Conservation (phyloP, 1,139 yeast genomes). For the Debaryomyces sp. region DNA sequence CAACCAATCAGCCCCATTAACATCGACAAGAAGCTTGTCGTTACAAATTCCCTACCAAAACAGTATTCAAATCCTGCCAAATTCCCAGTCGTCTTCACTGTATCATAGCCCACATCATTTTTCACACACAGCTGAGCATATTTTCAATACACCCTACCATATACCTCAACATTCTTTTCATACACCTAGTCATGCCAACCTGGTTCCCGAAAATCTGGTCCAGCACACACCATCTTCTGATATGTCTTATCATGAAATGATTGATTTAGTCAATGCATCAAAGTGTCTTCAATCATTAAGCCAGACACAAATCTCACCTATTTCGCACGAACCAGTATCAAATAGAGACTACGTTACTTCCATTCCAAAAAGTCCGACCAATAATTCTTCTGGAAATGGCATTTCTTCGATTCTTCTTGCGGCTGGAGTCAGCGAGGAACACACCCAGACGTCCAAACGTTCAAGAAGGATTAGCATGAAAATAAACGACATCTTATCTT, state of each 20-base stretch:
- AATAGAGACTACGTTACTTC: conserved; percentile 9
- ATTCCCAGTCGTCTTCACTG: not conserved
- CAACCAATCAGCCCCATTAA: not conserved
- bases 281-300: conserved; percentile 41
- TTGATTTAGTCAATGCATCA: conserved; percentile 44
- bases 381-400: conserved; percentile 18
- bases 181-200: not conserved
- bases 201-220: not conserved
- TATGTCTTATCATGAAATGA: conserved; percentile 22
- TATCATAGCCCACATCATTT: not conserved
- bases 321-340: conserved; percentile 6
- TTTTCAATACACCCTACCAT: not conserved
- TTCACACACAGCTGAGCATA: not conserved
- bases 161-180: not conserved
- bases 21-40: not conserved
- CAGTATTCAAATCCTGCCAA: not conserved
- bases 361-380: not conserved
- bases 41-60: not conserved
- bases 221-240: not conserved
- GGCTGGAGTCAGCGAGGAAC: conserved; percentile 24
- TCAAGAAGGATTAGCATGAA: conserved; percentile 25
- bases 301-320: conserved; percentile 15
- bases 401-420: conserved; percentile 32
- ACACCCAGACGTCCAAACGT: not conserved
- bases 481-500: conserved; percentile 31